These are phyloP conservation scores for Irpex sp. DNA, from an alignment of 1,284 basidiomycete genomes.

Conservation along the genomic window DNA sequence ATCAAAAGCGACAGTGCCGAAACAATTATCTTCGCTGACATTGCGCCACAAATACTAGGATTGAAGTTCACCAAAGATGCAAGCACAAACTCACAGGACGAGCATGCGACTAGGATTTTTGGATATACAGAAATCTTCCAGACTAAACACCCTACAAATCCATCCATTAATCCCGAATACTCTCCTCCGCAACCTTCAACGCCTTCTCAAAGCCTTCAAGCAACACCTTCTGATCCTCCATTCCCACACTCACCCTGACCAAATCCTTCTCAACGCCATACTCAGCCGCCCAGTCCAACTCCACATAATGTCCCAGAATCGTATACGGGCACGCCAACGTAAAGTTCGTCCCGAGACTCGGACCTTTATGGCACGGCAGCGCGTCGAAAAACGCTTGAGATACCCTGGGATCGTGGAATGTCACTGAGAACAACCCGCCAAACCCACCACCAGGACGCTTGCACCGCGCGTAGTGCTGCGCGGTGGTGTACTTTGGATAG, in stretches of 20 bases:
- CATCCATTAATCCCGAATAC: background rate
- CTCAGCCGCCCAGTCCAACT: conserved; percentile 88
- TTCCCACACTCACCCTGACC: conserved; percentile 87
- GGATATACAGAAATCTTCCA: too few relatives aligned
- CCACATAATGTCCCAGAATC: conserved; percentile 88
- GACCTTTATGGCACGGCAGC: conserved; percentile 85
- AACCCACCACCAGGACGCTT: conserved; percentile 59
- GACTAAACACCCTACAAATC: too few relatives aligned
- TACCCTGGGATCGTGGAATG: conserved; percentile 71
- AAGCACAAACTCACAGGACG: too few relatives aligned
- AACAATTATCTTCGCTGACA: too few relatives aligned
- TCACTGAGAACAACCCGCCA: conserved; percentile 91
- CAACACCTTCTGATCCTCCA: conserved; percentile 74
- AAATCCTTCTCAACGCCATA: conserved; percentile 86
- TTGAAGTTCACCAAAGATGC: too few relatives aligned
- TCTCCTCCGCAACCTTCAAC: conserved; percentile 63
- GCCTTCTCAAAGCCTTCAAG: conserved; percentile 64
- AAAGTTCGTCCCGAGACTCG: conserved; percentile 94
- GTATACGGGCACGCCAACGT: conserved; percentile 93
- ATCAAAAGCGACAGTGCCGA: too few relatives aligned
- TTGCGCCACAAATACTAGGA: too few relatives aligned
- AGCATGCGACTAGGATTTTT: too few relatives aligned
- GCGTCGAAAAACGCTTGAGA: conserved; percentile 87
- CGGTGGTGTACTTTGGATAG: conserved; percentile 86
- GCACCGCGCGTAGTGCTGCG: conserved; percentile 71